These are phyloP conservation scores for Thraustotheca clavata DNA, from an alignment of 352 stramenopile genomes.

Conservation along the genomic window DNA sequence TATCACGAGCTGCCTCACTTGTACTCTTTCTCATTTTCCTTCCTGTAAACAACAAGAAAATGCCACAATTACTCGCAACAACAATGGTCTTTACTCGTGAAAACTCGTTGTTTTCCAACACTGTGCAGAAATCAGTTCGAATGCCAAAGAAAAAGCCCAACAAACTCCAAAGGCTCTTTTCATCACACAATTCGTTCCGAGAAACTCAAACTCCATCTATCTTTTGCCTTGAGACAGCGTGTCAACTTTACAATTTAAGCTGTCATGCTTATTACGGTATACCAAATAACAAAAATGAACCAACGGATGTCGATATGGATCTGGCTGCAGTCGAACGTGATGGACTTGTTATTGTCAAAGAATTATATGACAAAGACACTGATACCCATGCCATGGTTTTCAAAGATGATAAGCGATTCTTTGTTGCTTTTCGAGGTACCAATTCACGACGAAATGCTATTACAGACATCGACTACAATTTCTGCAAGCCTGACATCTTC, in stretches of 20 bases:
- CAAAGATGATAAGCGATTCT: neutral
- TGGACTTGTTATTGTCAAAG: neutral
- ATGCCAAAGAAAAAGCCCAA: neutral
- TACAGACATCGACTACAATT: slow-evolving; percentile 14
- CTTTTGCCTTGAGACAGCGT: slow-evolving; percentile 13
- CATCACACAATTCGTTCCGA: neutral
- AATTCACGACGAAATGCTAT: neutral
- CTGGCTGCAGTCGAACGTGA: neutral
- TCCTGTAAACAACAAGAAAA: neutral
- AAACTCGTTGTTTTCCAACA: neutral
- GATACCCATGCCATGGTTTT: slow-evolving; percentile 16
- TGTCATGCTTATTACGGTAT: slow-evolving; percentile 12
- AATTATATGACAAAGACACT: neutral
- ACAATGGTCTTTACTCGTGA: neutral
- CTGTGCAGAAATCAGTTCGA: neutral
- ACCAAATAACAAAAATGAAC: neutral
- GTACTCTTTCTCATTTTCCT: slow-evolving; percentile 10
- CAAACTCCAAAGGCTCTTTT: neutral
- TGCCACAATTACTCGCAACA: neutral
- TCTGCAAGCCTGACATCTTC: neutral
- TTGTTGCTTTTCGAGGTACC: slow-evolving; percentile 5
- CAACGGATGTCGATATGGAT: slow-evolving; percentile 5
- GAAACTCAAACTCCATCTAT: neutral
- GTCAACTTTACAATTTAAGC: slow-evolving; percentile 6
- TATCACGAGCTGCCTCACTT: neutral